phyloP scores from a whole-genome alignment of 306 rosid species.

The Myrica gale region DNA sequence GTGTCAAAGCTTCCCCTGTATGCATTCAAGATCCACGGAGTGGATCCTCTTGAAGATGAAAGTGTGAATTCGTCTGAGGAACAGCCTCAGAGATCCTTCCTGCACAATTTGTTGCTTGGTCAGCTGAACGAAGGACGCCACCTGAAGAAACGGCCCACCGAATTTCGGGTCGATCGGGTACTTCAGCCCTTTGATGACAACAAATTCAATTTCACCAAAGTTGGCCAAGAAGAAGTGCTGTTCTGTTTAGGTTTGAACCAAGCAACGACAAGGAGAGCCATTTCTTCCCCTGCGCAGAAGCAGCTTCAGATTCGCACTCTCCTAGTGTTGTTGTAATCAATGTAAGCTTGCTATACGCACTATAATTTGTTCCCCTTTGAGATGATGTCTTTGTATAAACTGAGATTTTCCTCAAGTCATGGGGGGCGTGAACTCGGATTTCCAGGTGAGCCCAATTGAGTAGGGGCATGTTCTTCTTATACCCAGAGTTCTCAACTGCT shows the following conservation, averaged over 20 bases:
- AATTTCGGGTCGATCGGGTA: constrained; percentile 33
- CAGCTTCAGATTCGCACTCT: no score
- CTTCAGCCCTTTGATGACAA: constrained; percentile 34
- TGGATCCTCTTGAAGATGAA: constrained; percentile 1
- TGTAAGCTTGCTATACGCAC: no score
- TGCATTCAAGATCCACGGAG: constrained; percentile 22
- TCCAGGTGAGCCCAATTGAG: no score
- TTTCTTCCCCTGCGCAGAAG: no score
- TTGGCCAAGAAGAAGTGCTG: constrained; percentile 40
- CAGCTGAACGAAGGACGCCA: constrained; percentile 36
- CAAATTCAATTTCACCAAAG: constrained; percentile 34
- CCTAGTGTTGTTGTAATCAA: no score
- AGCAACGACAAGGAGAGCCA: no score
- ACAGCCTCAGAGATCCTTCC: constrained; percentile 37
- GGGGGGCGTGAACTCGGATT: no score
- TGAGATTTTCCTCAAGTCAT: no score
- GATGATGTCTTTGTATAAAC: no score
- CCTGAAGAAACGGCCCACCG: constrained; percentile 32
- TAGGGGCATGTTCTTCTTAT: no score
- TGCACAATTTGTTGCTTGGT: constrained; percentile 32
- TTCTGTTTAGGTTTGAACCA: constrained; percentile 32
- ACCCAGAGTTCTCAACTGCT: no score
- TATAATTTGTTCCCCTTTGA: no score
- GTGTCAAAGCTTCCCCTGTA: constrained; percentile 32
- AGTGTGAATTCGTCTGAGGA: constrained; percentile 7